These are phyloP conservation scores for Leersia perrieri DNA, from an alignment of 176 grass and related monocot species.

Conservation along the genomic window DNA sequence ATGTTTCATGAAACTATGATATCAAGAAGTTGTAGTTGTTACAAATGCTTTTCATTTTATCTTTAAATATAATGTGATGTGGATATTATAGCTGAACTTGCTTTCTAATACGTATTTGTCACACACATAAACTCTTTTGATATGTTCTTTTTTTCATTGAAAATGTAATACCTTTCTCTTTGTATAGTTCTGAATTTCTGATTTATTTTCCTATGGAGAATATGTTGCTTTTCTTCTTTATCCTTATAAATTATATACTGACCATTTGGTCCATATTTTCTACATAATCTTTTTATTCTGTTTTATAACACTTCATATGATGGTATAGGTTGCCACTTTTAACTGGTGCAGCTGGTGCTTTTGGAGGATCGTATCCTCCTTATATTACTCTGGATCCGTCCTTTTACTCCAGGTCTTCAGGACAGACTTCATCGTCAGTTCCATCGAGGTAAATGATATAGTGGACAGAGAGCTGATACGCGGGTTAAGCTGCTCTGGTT, in stretches of 20 bases:
- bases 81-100: constrained; percentile 5
- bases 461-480: not conserved
- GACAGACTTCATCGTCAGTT: constrained; percentile 54
- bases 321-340: constrained; percentile 72
- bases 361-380: constrained; percentile 76
- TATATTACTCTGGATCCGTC: constrained; percentile 81
- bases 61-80: not conserved
- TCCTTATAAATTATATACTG: not conserved
- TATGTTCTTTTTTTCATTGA: not conserved
- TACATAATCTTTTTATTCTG: not conserved
- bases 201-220: not conserved
- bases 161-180: not conserved
- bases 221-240: not conserved
- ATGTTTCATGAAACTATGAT: not conserved
- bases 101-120: not conserved
- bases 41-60: constrained; percentile 3
- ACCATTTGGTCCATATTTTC: not conserved
- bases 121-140: not conserved
- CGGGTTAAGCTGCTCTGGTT: not conserved
- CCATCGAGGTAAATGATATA: constrained; percentile 49
- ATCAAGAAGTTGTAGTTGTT: not conserved
- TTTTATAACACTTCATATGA: constrained; percentile 14
- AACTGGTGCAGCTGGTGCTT: constrained; percentile 62
- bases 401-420: constrained; percentile 69
- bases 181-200: not conserved